phyloP scores from a whole-genome alignment of 768 basidiomycete genomes.

The Lentinula guzmanii region DNA sequence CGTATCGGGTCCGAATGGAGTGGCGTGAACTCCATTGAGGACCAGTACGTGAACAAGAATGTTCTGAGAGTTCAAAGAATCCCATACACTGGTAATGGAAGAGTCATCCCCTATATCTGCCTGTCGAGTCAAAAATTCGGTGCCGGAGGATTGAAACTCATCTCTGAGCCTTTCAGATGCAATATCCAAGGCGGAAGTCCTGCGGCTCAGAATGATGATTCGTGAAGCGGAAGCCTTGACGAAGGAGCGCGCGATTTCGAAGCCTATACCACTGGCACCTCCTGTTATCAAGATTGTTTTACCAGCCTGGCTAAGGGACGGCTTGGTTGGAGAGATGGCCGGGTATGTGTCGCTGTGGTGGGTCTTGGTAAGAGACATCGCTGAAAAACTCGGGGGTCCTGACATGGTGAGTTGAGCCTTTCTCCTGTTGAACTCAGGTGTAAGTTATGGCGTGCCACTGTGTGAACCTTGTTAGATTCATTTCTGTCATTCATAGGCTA shows the following conservation, averaged over 20 bases:
- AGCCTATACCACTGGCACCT: background rate
- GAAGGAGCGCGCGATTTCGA: slow-evolving; percentile 2
- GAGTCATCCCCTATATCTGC: background rate
- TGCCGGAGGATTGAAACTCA: background rate
- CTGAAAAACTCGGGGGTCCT: background rate
- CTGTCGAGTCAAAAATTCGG: background rate
- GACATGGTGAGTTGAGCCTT: background rate
- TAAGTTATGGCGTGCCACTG: no score
- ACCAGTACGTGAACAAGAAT: background rate
- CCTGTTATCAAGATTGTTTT: background rate
- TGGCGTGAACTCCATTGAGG: background rate
- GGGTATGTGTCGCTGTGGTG: background rate
- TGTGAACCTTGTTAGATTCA: no score
- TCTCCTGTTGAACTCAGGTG: background rate
- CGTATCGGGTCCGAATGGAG: background rate
- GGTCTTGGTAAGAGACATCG: background rate
- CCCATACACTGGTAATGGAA: background rate
- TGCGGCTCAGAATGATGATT: background rate
- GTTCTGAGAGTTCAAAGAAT: background rate
- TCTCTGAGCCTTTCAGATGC: background rate
- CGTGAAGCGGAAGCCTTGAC: background rate
- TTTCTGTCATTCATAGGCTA: no score
- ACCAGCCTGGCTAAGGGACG: background rate
- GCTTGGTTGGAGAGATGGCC: background rate
- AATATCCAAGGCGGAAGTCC: background rate